These are phyloP conservation scores for Casuarina cunninghamiana DNA, from an alignment of 306 rosid species.

Conservation along the genomic window DNA sequence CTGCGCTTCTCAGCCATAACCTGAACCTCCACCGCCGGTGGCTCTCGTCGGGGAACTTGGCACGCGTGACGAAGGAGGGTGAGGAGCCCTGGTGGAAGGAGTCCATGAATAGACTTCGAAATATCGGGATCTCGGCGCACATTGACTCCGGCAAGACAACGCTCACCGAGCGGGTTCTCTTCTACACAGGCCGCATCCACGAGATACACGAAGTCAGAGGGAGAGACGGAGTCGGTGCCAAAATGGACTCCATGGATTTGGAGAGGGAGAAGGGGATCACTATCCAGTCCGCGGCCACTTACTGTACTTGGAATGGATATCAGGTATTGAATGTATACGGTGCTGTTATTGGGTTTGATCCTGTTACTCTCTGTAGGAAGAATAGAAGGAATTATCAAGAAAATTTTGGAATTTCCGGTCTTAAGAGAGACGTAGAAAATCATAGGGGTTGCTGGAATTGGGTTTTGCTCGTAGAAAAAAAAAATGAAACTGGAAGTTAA, in stretches of 20 bases:
- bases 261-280: constrained; percentile 96
- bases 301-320: constrained; percentile 86
- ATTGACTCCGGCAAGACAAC: constrained; percentile 99
- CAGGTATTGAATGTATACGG: constrained; percentile 38
- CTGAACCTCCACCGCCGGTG: constrained; percentile 52
- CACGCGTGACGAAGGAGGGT: constrained; percentile 57
- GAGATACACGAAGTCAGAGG: constrained; percentile 97
- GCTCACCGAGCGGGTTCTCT: constrained; percentile 84
- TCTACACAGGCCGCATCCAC: constrained; percentile 86
- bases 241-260: constrained; percentile 98
- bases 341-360: neutral
- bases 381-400: neutral
- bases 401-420: neutral
- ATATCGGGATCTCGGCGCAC: constrained; percentile 97
- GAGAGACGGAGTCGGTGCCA: constrained; percentile 92
- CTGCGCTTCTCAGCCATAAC: constrained; percentile 42
- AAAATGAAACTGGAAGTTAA: neutral
- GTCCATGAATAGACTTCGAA: constrained; percentile 71
- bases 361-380: neutral
- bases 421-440: neutral
- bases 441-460: neutral
- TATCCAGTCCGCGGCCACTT: constrained; percentile 93
- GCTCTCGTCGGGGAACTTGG: constrained; percentile 56
- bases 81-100: constrained; percentile 95
- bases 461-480: neutral